These are phyloP conservation scores for Gnomoniopsis smithogilvyi DNA, from an alignment of 2,329 filamentous ascomycete genomes.

Conservation along the genomic window DNA sequence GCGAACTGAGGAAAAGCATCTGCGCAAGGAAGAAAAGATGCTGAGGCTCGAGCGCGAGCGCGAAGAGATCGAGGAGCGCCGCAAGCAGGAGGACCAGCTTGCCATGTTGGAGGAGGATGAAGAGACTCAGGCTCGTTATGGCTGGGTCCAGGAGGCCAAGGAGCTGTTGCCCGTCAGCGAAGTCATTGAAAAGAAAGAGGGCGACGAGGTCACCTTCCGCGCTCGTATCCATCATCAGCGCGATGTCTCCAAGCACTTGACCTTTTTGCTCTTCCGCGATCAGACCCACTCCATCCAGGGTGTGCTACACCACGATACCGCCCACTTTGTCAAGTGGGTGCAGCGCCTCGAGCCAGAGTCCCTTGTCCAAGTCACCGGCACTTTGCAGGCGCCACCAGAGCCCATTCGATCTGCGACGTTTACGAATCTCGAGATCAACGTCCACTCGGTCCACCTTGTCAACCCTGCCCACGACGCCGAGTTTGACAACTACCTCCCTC, in stretches of 20 bases:
- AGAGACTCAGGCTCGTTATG: constrained; percentile 28
- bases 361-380: constrained; percentile 73
- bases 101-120: constrained; percentile 26
- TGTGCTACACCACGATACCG: constrained; percentile 56
- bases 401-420: constrained; percentile 73
- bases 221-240: constrained; percentile 76
- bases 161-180: constrained; percentile 38
- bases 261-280: constrained; percentile 84
- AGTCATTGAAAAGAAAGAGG: constrained; percentile 49
- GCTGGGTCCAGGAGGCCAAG: constrained; percentile 24
- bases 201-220: constrained; percentile 62
- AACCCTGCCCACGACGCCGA: constrained; percentile 47
- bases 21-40: constrained; percentile 29
- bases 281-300: constrained; percentile 82
- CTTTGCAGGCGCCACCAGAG: constrained; percentile 69
- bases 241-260: constrained; percentile 75
- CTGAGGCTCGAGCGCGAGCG: constrained; percentile 16
- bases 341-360: constrained; percentile 78
- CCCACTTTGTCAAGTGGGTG: constrained; percentile 76
- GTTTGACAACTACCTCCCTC: constrained; percentile 48
- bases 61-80: constrained; percentile 28
- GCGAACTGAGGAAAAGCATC: constrained; percentile 27
- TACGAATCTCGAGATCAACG: constrained; percentile 71
- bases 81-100: constrained; percentile 31
- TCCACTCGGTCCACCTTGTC: constrained; percentile 53